These are phyloP conservation scores for Saccharomyces cerevisiae DNA, from an alignment of 805 yeast species.

Conservation along the genomic window DNA sequence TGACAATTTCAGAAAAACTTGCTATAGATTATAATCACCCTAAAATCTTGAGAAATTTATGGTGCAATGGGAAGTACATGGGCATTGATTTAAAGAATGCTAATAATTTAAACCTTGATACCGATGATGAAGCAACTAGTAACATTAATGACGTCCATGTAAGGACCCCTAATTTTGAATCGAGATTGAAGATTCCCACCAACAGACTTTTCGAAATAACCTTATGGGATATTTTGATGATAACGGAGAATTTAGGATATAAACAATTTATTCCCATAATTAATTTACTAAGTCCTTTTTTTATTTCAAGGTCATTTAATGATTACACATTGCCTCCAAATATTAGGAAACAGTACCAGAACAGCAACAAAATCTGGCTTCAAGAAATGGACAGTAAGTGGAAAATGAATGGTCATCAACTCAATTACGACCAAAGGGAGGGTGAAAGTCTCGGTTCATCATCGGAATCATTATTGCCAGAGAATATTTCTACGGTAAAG, in stretches of 20 bases:
- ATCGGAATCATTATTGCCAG: conserved; percentile 10
- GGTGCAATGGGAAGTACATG: conserved; percentile 36
- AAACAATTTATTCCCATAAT: conserved; percentile 32
- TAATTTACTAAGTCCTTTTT: conserved; percentile 39
- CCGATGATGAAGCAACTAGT: not conserved
- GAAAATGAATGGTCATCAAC: conserved; percentile 6
- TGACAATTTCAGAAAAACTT: conserved; percentile 45
- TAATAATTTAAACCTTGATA: conserved; percentile 7
- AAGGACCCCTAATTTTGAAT: conserved; percentile 18
- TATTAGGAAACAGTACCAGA: conserved; percentile 19
- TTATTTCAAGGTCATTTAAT: conserved; percentile 34
- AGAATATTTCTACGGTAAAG: conserved; percentile 12
- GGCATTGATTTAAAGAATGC: conserved; percentile 20
- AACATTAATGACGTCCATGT: conserved; percentile 12
- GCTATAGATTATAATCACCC: conserved; percentile 50
- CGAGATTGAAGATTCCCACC: conserved; percentile 28
- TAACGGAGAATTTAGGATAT: conserved; percentile 44
- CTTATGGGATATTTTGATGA: conserved; percentile 40
- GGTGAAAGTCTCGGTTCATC: not conserved
- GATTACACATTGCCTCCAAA: conserved; percentile 23
- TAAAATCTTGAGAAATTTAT: conserved; percentile 46
- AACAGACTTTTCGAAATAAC: conserved; percentile 34
- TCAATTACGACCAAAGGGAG: not conserved
- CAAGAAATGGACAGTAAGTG: conserved; percentile 25
- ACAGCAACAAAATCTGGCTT: conserved; percentile 21